Evolutionary conservation across 495 filamentous ascomycete species (phyloP).

Genomic region (Staphylotrichum longicolle): DNA sequence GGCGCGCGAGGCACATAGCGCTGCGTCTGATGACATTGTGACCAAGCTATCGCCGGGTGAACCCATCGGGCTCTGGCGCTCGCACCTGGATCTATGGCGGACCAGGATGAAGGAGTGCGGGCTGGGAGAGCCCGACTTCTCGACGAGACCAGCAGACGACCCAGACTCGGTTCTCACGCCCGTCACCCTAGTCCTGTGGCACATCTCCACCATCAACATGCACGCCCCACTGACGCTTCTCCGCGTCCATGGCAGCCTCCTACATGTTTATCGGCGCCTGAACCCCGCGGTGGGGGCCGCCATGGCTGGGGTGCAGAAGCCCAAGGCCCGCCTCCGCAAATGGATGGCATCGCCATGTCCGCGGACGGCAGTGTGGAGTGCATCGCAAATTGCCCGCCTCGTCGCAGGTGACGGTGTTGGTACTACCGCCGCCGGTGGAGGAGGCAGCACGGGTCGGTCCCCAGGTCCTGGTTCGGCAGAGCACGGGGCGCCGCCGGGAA

Average conservation of each 20-base stretch:
- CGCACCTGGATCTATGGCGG: slow-evolving; percentile 28
- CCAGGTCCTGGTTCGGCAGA: no score
- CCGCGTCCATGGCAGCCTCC: no score
- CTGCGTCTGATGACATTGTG: slow-evolving; percentile 33
- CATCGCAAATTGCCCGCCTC: no score
- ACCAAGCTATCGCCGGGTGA: slow-evolving; percentile 17
- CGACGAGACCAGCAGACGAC: slow-evolving; percentile 6
- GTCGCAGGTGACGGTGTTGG: no score
- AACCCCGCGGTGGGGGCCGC: no score
- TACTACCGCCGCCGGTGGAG: no score
- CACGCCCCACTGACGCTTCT: slow-evolving; percentile 30
- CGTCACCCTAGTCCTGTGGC: slow-evolving; percentile 30
- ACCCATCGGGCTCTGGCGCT: slow-evolving; percentile 19
- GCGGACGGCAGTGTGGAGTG: neutral
- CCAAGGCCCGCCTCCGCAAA: slow-evolving; percentile 17
- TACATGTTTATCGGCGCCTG: no score
- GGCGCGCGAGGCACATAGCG: slow-evolving; percentile 32
- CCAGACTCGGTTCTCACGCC: slow-evolving; percentile 17
- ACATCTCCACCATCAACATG: slow-evolving; percentile 32
- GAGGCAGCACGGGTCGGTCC: no score
- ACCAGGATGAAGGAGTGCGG: slow-evolving; percentile 13
- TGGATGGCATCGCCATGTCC: slow-evolving; percentile 27
- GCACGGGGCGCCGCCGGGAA: no score
- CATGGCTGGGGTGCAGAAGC: no score
- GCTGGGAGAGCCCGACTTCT: neutral